Conservation (phyloP, 2,329 filamentous ascomycete genomes). For the Alternaria solani region DNA sequence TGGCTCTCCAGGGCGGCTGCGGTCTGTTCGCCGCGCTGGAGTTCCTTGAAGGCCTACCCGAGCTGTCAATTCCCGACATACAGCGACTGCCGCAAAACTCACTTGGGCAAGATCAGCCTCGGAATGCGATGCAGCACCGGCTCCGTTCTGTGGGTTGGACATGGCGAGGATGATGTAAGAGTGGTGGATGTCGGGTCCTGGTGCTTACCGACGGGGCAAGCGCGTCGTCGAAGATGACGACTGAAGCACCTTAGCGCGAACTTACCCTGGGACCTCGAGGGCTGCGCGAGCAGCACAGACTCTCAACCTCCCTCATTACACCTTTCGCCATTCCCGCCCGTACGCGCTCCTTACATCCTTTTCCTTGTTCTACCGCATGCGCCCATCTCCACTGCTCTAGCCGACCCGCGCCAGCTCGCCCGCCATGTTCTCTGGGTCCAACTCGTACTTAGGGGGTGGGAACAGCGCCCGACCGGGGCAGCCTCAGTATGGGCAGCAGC, state of each 20-base stretch:
- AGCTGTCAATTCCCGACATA: slow-evolving; percentile 20
- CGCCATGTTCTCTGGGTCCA: slow-evolving; percentile 89
- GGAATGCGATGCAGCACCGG: slow-evolving; percentile 26
- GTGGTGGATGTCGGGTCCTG: slow-evolving; percentile 21
- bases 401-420: slow-evolving; percentile 32
- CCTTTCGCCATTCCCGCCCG: slow-evolving; percentile 29
- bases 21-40: slow-evolving; percentile 63
- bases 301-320: slow-evolving; percentile 31
- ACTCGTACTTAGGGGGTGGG: slow-evolving; percentile 81
- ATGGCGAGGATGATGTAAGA: slow-evolving; percentile 31
- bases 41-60: slow-evolving; percentile 59
- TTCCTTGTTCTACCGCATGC: slow-evolving; percentile 30
- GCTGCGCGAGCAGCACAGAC: slow-evolving; percentile 36
- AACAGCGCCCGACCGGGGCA: slow-evolving; percentile 75
- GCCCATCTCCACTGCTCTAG: slow-evolving; percentile 22
- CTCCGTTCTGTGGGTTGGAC: slow-evolving; percentile 44
- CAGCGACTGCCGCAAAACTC: neutral
- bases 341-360: slow-evolving; percentile 24
- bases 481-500: slow-evolving; percentile 58
- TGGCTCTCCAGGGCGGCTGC: slow-evolving; percentile 64
- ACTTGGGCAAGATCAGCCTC: slow-evolving; percentile 50
- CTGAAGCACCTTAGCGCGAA: slow-evolving; percentile 39
- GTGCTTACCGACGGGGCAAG: slow-evolving; percentile 16
- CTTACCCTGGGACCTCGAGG: slow-evolving; percentile 25
- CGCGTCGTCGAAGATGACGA: slow-evolving; percentile 39